Evolutionary conservation across 1,284 basidiomycete genomes (phyloP).

Genomic region (Sparassis latifolia): DNA sequence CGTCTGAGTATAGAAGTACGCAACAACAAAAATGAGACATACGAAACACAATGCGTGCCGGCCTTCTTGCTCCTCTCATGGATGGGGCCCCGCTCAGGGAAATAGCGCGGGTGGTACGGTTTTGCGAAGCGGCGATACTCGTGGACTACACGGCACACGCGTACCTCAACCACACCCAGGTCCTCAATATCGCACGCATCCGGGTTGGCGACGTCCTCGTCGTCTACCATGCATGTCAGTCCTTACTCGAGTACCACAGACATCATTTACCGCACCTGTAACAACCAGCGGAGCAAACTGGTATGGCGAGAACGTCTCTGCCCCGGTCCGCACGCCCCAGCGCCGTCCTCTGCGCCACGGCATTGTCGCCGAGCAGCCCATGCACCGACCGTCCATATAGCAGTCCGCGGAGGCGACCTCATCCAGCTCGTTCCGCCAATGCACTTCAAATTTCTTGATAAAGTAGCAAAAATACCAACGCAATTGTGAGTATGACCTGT

Average conservation of each 20-base stretch:
- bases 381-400: slow-evolving; percentile 8
- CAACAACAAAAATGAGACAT: too few species aligned
- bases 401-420: slow-evolving; percentile 2
- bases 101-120: not conserved
- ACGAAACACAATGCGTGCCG: slow-evolving; percentile 14
- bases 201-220: slow-evolving; percentile 6
- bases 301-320: not conserved
- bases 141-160: slow-evolving; percentile 1
- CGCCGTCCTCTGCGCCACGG: slow-evolving; percentile 1
- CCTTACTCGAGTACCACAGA: not conserved
- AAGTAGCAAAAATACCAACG: not conserved
- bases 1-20: too few species aligned
- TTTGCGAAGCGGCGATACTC: too few species aligned
- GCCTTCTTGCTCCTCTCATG: slow-evolving; percentile 20
- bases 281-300: slow-evolving; percentile 4
- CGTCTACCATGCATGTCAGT: not conserved
- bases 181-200: slow-evolving; percentile 1
- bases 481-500: too few species aligned
- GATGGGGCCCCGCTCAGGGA: slow-evolving; percentile 9
- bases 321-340: not conserved
- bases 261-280: slow-evolving; percentile 1
- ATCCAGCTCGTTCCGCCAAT: slow-evolving; percentile 2
- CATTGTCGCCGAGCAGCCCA: slow-evolving; percentile 1
- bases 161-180: slow-evolving; percentile 6
- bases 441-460: slow-evolving; percentile 1